These are phyloP conservation scores for Inga laurina DNA, from an alignment of 306 rosid genomes.

Conservation along the genomic window DNA sequence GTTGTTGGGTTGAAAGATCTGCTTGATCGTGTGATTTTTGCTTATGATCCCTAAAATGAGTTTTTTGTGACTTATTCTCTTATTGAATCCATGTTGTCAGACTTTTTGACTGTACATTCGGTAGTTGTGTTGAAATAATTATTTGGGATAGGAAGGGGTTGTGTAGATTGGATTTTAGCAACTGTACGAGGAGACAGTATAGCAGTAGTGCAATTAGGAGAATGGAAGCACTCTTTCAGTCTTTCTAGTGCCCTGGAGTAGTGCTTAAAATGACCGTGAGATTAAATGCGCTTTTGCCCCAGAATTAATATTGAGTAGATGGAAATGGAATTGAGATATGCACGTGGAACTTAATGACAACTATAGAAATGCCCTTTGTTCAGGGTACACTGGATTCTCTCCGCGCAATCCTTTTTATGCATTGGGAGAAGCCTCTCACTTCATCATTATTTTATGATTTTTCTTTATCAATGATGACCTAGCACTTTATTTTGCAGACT, in stretches of 20 bases:
- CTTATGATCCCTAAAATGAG: constrained; percentile 2
- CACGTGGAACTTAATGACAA: not conserved
- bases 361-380: not conserved
- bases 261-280: not conserved
- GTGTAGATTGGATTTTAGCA: not conserved
- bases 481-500: constrained; percentile 56
- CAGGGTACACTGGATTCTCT: not conserved
- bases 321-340: not conserved
- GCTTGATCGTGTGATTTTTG: not conserved
- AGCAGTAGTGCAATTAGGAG: not conserved
- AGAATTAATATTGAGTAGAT: not conserved
- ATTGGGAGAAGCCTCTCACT: not conserved
- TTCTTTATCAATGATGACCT: constrained; percentile 1
- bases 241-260: not conserved
- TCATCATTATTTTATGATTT: not conserved
- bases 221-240: not conserved
- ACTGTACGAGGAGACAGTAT: not conserved
- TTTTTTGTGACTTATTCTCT: not conserved
- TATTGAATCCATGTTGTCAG: constrained; percentile 2
- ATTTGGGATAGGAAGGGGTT: not conserved
- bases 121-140: not conserved
- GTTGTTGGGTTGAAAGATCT: not conserved
- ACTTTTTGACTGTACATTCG: not conserved
- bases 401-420: not conserved
- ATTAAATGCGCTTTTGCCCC: not conserved